A percentile compares a stretch with the other conserved stretches of the same genome.
These are phyloP conservation scores for Kwoniella botswanensis DNA, from an alignment of 768 basidiomycete genomes.

Conservation along the genomic window DNA sequence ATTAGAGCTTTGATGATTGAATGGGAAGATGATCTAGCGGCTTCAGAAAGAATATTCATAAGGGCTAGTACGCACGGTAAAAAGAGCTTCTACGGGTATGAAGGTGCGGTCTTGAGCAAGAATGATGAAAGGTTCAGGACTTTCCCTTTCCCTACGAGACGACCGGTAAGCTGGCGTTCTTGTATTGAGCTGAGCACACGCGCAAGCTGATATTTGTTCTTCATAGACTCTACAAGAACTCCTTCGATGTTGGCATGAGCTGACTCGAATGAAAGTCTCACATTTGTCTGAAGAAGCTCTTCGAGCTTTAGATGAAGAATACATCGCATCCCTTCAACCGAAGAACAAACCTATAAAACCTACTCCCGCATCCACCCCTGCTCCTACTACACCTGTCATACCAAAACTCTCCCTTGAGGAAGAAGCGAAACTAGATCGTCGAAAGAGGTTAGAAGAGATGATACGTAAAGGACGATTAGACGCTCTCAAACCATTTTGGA, in stretches of 20 bases:
- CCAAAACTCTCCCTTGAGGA: constrained; percentile 80
- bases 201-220: no score
- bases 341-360: constrained; percentile 70
- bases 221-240: constrained; percentile 96
- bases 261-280: constrained; percentile 81
- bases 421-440: constrained; percentile 75
- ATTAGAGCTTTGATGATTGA: constrained; percentile 80
- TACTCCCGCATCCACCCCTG: constrained; percentile 52
- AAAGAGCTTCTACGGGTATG: constrained; percentile 87
- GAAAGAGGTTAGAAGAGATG: constrained; percentile 88
- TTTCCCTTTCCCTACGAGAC: constrained; percentile 94
- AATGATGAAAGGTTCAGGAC: constrained; percentile 79
- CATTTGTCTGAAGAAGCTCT: constrained; percentile 85
- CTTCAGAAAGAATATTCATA: constrained; percentile 90
- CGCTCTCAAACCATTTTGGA: constrained; percentile 77
- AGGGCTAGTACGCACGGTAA: constrained; percentile 86
- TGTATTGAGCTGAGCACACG: no score
- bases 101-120: constrained; percentile 75
- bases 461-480: constrained; percentile 82
- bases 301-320: constrained; percentile 82
- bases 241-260: constrained; percentile 79
- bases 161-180: constrained; percentile 88
- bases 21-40: constrained; percentile 84
- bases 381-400: constrained; percentile 63
- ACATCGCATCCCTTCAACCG: constrained; percentile 79